Evolutionary conservation across 2,329 filamentous ascomycete genomes (phyloP).

Genomic region (Nemania abortiva): DNA sequence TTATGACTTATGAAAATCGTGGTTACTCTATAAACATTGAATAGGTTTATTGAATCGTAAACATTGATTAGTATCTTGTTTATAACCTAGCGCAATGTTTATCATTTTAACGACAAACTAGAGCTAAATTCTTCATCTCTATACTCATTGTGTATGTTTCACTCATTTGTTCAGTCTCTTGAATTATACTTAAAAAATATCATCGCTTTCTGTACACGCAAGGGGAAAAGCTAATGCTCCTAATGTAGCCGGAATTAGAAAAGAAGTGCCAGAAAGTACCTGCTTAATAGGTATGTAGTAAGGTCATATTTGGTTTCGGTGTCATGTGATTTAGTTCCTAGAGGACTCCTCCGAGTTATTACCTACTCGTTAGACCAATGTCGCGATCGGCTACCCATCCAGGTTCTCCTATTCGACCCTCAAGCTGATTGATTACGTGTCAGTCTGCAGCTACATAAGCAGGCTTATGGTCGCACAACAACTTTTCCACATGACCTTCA

Average conservation of each 20-base stretch:
- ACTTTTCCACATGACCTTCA: neutral
- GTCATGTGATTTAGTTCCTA: conserved; percentile 13
- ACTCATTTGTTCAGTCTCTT: too few relatives aligned
- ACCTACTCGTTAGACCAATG: neutral
- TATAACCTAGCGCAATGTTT: too few relatives aligned
- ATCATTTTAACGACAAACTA: too few relatives aligned
- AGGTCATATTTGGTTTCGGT: neutral
- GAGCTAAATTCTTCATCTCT: too few relatives aligned
- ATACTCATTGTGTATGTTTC: too few relatives aligned
- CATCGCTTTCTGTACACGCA: neutral
- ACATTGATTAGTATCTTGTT: too few relatives aligned
- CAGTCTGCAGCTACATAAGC: conserved; percentile 23
- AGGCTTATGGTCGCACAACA: neutral
- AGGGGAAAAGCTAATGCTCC: neutral
- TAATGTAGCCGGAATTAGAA: neutral
- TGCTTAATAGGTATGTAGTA: neutral
- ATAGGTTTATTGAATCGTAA: too few relatives aligned
- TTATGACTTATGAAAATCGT: too few relatives aligned
- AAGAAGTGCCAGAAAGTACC: neutral
- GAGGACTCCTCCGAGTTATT: neutral
- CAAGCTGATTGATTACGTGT: conserved; percentile 16
- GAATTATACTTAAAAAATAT: too few relatives aligned
- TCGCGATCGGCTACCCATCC: conserved; percentile 17
- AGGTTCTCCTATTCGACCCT: conserved; percentile 17
- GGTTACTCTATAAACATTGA: too few relatives aligned